Evolutionary conservation across 2,329 filamentous ascomycete species (phyloP), one percentile per base, ranked within the genome.

Genomic region (Arthrobotrys musiformis): DNA sequence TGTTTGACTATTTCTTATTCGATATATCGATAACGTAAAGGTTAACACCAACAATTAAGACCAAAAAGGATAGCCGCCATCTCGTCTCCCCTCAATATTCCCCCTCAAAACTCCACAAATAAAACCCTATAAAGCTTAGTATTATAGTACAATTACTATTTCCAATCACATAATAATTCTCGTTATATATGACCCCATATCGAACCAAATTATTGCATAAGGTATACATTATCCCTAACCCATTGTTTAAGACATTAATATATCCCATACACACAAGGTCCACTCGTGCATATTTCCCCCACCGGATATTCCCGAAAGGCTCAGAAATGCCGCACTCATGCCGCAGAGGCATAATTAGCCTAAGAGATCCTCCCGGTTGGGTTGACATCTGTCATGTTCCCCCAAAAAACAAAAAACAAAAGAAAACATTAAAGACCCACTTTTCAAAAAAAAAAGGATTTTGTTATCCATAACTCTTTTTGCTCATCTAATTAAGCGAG

Each of bases 401-500:
- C n/a, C n/a, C n/a, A n/a, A n/a, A n/a, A n/a, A n/a, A n/a, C n/a
- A n/a, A n/a, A n/a, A n/a, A n/a, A n/a, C n/a, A n/a, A n/a, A n/a
- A n/a, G n/a, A n/a, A n/a, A 13, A 9, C 48, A 19, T 26, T 13
- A 13, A 19, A 33, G 19, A 17, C 19, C 50, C 4, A 5, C 9
- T n/a, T 17, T 56, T n/a, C 37, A 26, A 15, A n/a, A n/a, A n/a
- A n/a, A n/a, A n/a, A n/a, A n/a, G n/a, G n/a, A n/a, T 24, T 35
- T 56, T 8, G 28, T 15, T 54, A 58, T 58, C 54, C 19, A 9
- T 40, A 58, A 37, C 54, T 11, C 24, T 33, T n/a, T 9, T 15
- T 4, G 19, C 8, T 40, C 30, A 66, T 66, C 33, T 42, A 37
- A 40, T 62, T 72, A 64, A 64, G 58, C 68, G 68, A 64, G 68